phyloP scores from a whole-genome alignment of 129 eudicot genomes.

The Calendula officinalis region DNA sequence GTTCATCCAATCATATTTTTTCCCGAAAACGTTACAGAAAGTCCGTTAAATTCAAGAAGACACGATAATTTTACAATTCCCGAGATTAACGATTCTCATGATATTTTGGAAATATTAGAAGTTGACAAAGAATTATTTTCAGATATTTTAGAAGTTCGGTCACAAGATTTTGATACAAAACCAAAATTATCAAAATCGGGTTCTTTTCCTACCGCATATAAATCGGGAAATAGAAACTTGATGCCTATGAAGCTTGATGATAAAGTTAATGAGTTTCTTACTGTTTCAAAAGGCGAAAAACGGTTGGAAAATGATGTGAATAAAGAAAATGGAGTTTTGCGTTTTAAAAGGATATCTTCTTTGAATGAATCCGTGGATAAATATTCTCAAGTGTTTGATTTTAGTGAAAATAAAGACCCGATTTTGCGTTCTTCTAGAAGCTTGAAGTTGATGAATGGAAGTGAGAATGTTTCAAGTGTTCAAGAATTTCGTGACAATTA shows the following conservation, averaged over 20 bases:
- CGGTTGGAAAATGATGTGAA: slow-evolving; percentile 3
- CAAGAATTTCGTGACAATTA: slow-evolving; percentile 23
- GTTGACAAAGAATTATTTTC: slow-evolving; percentile 49
- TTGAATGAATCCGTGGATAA: slow-evolving; percentile 49
- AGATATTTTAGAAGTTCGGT: slow-evolving; percentile 33
- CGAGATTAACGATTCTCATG: slow-evolving; percentile 27
- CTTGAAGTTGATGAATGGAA: slow-evolving; percentile 45
- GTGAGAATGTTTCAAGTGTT: slow-evolving; percentile 30
- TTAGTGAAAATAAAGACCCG: slow-evolving; percentile 33
- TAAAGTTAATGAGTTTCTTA: slow-evolving; percentile 61
- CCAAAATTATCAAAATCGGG: slow-evolving; percentile 59
- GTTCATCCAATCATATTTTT: slow-evolving; percentile 42
- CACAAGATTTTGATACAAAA: slow-evolving; percentile 20
- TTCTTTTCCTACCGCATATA: slow-evolving; percentile 58
- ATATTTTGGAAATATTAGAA: slow-evolving; percentile 51
- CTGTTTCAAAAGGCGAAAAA: slow-evolving; percentile 35
- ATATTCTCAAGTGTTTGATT: slow-evolving; percentile 44
- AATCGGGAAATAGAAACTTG: slow-evolving; percentile 26
- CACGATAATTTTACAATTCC: slow-evolving; percentile 19
- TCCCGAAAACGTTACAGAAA: slow-evolving; percentile 25
- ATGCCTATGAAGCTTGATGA: slow-evolving; percentile 58
- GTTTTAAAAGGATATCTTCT: slow-evolving; percentile 46
- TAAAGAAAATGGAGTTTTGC: slow-evolving; percentile 4
- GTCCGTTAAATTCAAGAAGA: slow-evolving; percentile 13
- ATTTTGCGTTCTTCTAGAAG: slow-evolving; percentile 54